These are phyloP conservation scores for Metarhizium anisopliae DNA, from an alignment of 2,329 filamentous ascomycete species.

Conservation along the genomic window DNA sequence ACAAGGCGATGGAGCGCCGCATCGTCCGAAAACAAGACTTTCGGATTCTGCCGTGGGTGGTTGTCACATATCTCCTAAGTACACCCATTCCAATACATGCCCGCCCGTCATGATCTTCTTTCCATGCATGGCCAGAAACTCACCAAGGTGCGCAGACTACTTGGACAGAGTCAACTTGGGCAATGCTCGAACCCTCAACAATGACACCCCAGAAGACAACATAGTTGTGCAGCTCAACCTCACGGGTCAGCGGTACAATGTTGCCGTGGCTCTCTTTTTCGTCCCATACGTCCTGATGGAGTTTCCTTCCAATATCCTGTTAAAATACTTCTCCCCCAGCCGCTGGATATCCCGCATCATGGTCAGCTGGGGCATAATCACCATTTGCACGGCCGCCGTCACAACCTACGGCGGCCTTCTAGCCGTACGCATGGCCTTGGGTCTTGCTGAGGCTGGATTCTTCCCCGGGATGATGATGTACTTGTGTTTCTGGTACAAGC, in stretches of 20 bases:
- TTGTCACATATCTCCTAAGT: conserved; percentile 23
- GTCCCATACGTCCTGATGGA: conserved; percentile 22
- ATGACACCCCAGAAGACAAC: conserved; percentile 23
- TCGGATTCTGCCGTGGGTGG: conserved; percentile 24
- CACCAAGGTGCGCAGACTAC: conserved; percentile 5
- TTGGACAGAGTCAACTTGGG: conserved; percentile 24
- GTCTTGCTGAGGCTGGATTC: conserved; percentile 41
- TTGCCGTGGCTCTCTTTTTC: conserved; percentile 22
- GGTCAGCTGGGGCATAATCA: conserved; percentile 39
- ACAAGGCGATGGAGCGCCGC: conserved; percentile 24
- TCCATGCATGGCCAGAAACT: background rate
- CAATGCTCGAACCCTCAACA: conserved; percentile 25
- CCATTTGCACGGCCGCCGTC: conserved; percentile 37
- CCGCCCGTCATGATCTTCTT: background rate
- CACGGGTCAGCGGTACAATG: conserved; percentile 22
- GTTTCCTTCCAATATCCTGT: conserved; percentile 22
- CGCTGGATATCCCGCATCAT: conserved; percentile 29
- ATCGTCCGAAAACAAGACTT: conserved; percentile 24
- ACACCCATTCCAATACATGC: background rate
- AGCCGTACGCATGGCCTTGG: conserved; percentile 39
- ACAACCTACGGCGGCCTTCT: conserved; percentile 38
- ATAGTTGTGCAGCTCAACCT: conserved; percentile 21
- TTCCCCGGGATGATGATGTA: conserved; percentile 47
- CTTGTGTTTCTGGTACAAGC: conserved; percentile 54
- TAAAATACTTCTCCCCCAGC: conserved; percentile 25